Base-by-base conservation (phyloP, 2,329 filamentous ascomycete genomes). In the Geosmithia morbida region DNA sequence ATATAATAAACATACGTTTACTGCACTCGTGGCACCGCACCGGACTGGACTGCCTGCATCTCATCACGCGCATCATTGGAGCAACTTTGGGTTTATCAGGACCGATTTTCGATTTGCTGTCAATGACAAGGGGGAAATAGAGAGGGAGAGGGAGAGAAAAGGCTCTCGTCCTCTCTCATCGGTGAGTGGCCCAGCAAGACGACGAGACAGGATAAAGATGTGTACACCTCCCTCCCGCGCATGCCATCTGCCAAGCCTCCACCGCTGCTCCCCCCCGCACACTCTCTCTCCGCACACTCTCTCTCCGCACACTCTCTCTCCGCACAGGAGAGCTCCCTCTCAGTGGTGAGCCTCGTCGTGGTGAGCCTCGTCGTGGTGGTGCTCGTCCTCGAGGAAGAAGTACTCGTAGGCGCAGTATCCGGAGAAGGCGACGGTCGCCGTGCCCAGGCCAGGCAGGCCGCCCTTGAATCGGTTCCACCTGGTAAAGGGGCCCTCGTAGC, bases 401-500 rank as follows among this genome's bases (percentile, higher is more conserved):
- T 92, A 79, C 71, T 98, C 92, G 66, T 87, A 94, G 51, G 77
- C 79, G 65, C 89, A 87, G 71, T 98, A 98, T 52, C 72, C 82
- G 45, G 83, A 80, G 65, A 98, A 98, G 43, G 90, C 89, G 50
- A 92, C 89, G 5, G 85, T 85, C 30, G 88, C 92, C 57, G 90
- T 94, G 53, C 92, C 92, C 57, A 98, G 75, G 51, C 92, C 92
- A 39, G 92, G 92, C 63, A 98, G 87, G 53, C 80, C 73, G 59
- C 77, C 72, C 70, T 83, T 88, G 73, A 96, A 92, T 57, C 92
- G 84, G 70, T 95, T 94, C 70, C 74, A 85, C 57, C 90, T 79
- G 54, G 82, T 83, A 73, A 96, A 97, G 48, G 79, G 82, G 53
- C 90, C 92, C 37, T 77, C 81, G 73, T 95, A 96, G 67, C 92